Percentiles rank a stretch among this genome's conserved stretches.
Evolutionary conservation across 768 basidiomycete genomes (phyloP).

Genomic region (Dacryopinax primogenitus): DNA sequence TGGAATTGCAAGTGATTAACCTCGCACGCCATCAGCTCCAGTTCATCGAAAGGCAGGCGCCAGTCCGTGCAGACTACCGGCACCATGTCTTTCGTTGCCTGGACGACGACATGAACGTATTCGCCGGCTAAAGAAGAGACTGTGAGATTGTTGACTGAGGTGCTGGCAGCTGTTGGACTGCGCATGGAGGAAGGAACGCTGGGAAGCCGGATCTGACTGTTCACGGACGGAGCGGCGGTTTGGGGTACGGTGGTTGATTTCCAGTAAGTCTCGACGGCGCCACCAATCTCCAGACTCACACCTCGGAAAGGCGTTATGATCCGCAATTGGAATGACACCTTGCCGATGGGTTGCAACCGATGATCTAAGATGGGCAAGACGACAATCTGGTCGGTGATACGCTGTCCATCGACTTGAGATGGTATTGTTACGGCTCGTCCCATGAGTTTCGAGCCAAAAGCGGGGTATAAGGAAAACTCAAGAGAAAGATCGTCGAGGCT

Average conservation of each 20-base stretch:
- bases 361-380: slow-evolving; percentile 76
- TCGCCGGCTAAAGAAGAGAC: slow-evolving; percentile 83
- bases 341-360: slow-evolving; percentile 84
- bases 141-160: slow-evolving; percentile 44
- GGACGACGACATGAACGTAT: slow-evolving; percentile 73
- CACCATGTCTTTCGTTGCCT: slow-evolving; percentile 84
- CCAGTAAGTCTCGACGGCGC: slow-evolving; percentile 97
- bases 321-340: slow-evolving; percentile 81
- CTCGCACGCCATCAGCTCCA: slow-evolving; percentile 72
- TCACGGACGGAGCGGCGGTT: not conserved
- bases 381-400: slow-evolving; percentile 22
- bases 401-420: slow-evolving; percentile 46
- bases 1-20: slow-evolving; percentile 73
- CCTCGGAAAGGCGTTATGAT: slow-evolving; percentile 82
- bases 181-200: not conserved
- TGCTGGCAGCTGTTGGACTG: not conserved
- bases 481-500: slow-evolving; percentile 58
- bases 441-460: slow-evolving; percentile 92
- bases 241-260: slow-evolving; percentile 57
- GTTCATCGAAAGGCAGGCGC: slow-evolving; percentile 54
- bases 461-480: slow-evolving; percentile 92
- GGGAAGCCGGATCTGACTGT: slow-evolving; percentile 8
- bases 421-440: slow-evolving; percentile 83
- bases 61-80: slow-evolving; percentile 74
- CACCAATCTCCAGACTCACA: slow-evolving; percentile 86